A percentile compares a stretch with the other conserved stretches of the same genome.
Evolutionary conservation across 257 asterid species (phyloP).

Genomic region (Fraxinus quadrangulata): DNA sequence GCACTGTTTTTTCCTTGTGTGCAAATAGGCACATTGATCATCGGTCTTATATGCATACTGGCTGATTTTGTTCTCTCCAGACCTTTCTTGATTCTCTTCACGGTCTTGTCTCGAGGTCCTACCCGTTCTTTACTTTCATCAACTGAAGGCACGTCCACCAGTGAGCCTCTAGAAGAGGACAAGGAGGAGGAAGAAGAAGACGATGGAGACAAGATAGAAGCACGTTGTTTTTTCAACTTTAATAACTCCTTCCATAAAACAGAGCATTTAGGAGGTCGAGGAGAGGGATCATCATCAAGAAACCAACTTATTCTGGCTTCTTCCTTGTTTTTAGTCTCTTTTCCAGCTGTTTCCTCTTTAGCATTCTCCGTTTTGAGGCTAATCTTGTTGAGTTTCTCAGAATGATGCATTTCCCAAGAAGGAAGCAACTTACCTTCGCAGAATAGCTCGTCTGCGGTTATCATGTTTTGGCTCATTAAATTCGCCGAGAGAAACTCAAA

Average conservation of each 20-base stretch:
- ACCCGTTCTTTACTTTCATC: slow-evolving; percentile 38
- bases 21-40: slow-evolving; percentile 69
- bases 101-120: slow-evolving; percentile 41
- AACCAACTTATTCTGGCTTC: slow-evolving; percentile 61
- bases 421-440: slow-evolving; percentile 79
- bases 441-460: slow-evolving; percentile 75
- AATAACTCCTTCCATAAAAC: slow-evolving; percentile 80
- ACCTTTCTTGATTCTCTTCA: slow-evolving; percentile 58
- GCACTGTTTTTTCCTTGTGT: slow-evolving; percentile 53
- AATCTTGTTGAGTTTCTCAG: slow-evolving; percentile 55
- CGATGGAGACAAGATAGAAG: slow-evolving; percentile 52
- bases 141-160: slow-evolving; percentile 18
- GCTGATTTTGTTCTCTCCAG: slow-evolving; percentile 65
- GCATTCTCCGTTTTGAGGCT: slow-evolving; percentile 38
- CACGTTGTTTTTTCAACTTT: slow-evolving; percentile 61
- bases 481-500: slow-evolving; percentile 73
- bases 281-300: slow-evolving; percentile 89
- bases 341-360: slow-evolving; percentile 9
- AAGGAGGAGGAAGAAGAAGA: slow-evolving; percentile 33
- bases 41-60: slow-evolving; percentile 68
- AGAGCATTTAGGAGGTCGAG: slow-evolving; percentile 88
- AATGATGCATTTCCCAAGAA: slow-evolving; percentile 53
- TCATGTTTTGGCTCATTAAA: slow-evolving; percentile 38
- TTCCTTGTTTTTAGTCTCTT: slow-evolving; percentile 30
- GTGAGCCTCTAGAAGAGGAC: slow-evolving; percentile 36